Percentiles rank a stretch among this genome's conserved stretches.
Evolutionary conservation across 208 protist genomes (phyloP).

Genomic region (Trypanosoma caninum): DNA sequence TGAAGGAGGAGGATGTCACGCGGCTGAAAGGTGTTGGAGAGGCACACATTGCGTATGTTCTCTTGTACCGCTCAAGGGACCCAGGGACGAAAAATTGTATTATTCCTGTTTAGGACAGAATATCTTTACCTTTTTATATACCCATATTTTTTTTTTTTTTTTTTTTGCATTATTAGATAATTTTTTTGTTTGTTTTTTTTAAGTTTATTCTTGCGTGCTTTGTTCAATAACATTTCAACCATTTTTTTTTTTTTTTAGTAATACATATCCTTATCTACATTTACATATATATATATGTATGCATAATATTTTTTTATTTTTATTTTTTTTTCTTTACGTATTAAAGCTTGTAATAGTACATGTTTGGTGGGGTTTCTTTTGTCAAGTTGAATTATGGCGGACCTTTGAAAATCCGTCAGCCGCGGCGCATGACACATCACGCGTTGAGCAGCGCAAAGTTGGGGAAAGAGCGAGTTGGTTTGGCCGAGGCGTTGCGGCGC

Average conservation of each 20-base stretch:
- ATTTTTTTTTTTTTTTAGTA: too few relatives aligned
- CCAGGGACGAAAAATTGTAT: conserved; percentile 42
- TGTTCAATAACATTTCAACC: too few relatives aligned
- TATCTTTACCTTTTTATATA: not conserved
- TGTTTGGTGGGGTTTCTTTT: too few relatives aligned
- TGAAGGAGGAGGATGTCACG: conserved; percentile 71
- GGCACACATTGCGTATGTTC: conserved; percentile 82
- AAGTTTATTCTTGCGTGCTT: too few relatives aligned
- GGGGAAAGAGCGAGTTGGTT: conserved; percentile 52
- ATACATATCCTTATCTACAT: too few relatives aligned
- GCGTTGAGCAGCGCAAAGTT: conserved; percentile 34
- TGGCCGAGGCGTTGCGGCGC: conserved; percentile 35
- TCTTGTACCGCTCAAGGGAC: conserved; percentile 72
- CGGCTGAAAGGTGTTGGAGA: conserved; percentile 74
- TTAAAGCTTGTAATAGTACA: too few relatives aligned
- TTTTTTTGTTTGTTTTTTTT: too few relatives aligned
- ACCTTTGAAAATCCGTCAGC: conserved; percentile 1
- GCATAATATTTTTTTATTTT: not conserved
- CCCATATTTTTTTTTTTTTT: not conserved
- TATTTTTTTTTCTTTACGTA: too few relatives aligned
- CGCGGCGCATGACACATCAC: conserved; percentile 37
- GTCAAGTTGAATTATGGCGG: not conserved
- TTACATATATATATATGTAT: not conserved
- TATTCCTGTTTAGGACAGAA: conserved; percentile 34
- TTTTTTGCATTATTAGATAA: too few relatives aligned